phyloP scores from a whole-genome alignment of 2,329 filamentous ascomycete species.

The Xylariomycetidae sp. region DNA sequence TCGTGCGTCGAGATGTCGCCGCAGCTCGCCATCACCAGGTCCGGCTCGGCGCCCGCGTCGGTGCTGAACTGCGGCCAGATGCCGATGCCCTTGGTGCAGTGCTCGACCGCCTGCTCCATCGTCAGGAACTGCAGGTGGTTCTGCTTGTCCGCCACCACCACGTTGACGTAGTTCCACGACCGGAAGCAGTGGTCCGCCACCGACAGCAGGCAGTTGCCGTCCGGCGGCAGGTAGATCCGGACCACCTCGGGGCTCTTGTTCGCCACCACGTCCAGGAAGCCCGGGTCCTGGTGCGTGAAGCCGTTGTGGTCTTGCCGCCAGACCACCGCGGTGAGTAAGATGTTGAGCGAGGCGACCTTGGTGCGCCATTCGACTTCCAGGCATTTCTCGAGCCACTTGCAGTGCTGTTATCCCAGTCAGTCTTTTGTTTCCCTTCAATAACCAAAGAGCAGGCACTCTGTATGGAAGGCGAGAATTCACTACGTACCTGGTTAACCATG shows the following conservation, averaged over 20 bases:
- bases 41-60: constrained; percentile 63
- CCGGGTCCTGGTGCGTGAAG: constrained; percentile 77
- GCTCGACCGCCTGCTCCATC: constrained; percentile 67
- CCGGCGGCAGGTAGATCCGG: constrained; percentile 75
- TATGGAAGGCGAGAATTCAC: no score
- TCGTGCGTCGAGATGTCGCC: constrained; percentile 73
- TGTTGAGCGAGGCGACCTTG: constrained; percentile 72
- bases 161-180: constrained; percentile 75
- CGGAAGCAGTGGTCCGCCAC: constrained; percentile 72
- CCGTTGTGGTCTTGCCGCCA: constrained; percentile 83
- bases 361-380: constrained; percentile 74
- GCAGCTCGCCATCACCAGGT: constrained; percentile 71
- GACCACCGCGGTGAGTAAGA: constrained; percentile 71
- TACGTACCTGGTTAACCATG: constrained; percentile 68
- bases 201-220: constrained; percentile 73
- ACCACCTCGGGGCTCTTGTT: constrained; percentile 79
- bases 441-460: no score
- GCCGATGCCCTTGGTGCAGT: constrained; percentile 74
- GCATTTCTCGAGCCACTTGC: constrained; percentile 81
- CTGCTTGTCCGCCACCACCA: constrained; percentile 76
- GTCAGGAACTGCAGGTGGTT: constrained; percentile 71
- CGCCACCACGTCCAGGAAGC: constrained; percentile 73
- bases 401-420: constrained; percentile 47
- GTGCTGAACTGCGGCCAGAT: constrained; percentile 77
- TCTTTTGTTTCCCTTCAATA: no score